These are phyloP conservation scores for Fistulifera pelliculosa DNA, from an alignment of 108 stramenopile species.

Conservation along the genomic window DNA sequence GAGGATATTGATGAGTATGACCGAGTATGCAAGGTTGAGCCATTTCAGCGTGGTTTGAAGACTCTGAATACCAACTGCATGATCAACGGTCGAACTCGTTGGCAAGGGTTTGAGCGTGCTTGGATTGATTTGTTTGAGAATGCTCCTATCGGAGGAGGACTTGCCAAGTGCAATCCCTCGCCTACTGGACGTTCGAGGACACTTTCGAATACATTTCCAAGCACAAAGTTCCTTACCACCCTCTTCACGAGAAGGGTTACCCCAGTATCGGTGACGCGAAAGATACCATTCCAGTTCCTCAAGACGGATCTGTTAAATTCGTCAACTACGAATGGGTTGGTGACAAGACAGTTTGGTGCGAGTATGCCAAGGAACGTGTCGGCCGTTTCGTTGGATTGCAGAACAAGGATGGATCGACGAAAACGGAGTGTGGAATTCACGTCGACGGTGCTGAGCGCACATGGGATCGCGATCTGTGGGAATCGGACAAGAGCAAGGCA, in stretches of 20 bases:
- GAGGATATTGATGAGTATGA: conserved; percentile 95
- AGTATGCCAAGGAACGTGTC: conserved; percentile 92
- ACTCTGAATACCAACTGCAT: conserved; percentile 89
- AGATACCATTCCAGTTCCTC: conserved; percentile 89
- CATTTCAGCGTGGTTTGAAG: conserved; percentile 94
- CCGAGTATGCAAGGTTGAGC: conserved; percentile 96
- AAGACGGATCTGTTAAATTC: conserved; percentile 71
- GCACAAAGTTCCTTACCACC: conserved; percentile 92
- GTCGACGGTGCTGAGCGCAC: conserved; percentile 83
- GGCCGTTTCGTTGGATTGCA: conserved; percentile 94
- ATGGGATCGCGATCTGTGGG: conserved; percentile 89
- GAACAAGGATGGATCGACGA: conserved; percentile 94
- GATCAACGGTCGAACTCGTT: conserved; percentile 96
- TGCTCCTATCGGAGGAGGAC: conserved; percentile 87
- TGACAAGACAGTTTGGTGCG: conserved; percentile 84
- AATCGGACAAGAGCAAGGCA: conserved; percentile 43
- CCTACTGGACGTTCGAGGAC: conserved; percentile 97
- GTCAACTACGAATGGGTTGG: conserved; percentile 82
- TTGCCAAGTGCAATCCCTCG: conserved; percentile 95
- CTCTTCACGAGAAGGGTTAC: conserved; percentile 95
- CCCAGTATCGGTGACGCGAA: conserved; percentile 93
- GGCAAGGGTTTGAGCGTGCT: conserved; percentile 96
- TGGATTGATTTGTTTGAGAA: conserved; percentile 90
- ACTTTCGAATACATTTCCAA: conserved; percentile 95
- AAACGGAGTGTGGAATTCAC: conserved; percentile 98